Evolutionary conservation across 441 rosid species (phyloP).

Genomic region (Metrosideros polymorpha): DNA sequence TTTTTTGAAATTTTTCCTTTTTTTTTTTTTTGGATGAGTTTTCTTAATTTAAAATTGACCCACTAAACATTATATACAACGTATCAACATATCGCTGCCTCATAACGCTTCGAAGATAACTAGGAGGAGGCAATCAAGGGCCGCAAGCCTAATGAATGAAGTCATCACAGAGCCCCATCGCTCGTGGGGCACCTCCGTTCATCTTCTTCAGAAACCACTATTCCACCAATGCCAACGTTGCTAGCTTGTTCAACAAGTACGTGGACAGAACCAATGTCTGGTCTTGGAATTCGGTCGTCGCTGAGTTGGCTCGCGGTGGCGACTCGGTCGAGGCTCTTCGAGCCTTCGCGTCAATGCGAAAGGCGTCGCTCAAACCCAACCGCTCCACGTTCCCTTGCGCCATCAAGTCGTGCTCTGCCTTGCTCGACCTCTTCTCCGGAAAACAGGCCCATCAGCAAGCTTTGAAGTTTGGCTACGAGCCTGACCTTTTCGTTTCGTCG

Average conservation of each 20-base stretch:
- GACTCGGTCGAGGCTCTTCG: constrained; percentile 67
- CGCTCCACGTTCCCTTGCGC: constrained; percentile 82
- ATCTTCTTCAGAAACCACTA: background rate
- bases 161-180: background rate
- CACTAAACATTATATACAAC: no score
- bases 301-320: constrained; percentile 69
- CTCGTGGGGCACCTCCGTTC: background rate
- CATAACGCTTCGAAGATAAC: background rate
- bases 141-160: background rate
- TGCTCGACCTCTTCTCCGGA: constrained; percentile 59
- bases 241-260: constrained; percentile 54
- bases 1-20: no score
- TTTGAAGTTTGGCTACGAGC: constrained; percentile 46
- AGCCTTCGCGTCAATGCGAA: constrained; percentile 77
- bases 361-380: constrained; percentile 53
- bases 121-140: background rate
- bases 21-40: no score
- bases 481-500: constrained; percentile 47
- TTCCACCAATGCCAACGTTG: constrained; percentile 30
- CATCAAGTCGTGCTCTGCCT: constrained; percentile 76
- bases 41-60: no score
- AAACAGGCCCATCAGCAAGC: constrained; percentile 82
- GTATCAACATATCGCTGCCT: no score
- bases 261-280: constrained; percentile 58
- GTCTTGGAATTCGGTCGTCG: constrained; percentile 82